Base-by-base conservation (phyloP, 108 stramenopile species). In the Cyclotella atomus region DNA sequence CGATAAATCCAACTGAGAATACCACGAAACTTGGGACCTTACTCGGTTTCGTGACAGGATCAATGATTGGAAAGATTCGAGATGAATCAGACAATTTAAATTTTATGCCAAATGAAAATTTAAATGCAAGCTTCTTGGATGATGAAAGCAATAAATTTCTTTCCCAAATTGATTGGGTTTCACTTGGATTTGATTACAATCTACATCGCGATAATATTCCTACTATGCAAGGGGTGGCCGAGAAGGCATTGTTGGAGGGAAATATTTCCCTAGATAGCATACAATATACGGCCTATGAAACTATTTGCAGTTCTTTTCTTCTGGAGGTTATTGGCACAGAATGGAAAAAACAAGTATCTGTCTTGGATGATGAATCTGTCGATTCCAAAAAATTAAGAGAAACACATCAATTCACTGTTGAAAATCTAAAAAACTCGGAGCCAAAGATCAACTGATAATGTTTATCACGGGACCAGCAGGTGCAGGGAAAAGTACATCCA, bases 401-500 rank as follows among this genome's bases (percentile, higher is more conserved):
- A n/a, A n/a, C n/a, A n/a, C n/a, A n/a, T n/a, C n/a, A n/a, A n/a
- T 1, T n/a, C 45, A 45, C n/a, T n/a, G 1, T 2, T 45, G 35
- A 23, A 62, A 62, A n/a, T n/a, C n/a, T n/a, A n/a, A n/a, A 53
- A 28, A 36, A 10, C 15, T 56, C n/a, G 57, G 43, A 25, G 69
- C 53, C 15, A 70, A 70, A 34, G 57, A 70, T 21, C 69, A 70
- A 25, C 35, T 70, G 32, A 23, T 70, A 12, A 69, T 57, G 55
- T 70, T 59, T 45, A 15, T 70, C 2, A 70, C 69, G 8, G 69
- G 69, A 35, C 69, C 69, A 27, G 69, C 56, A 29, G 69, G 69
- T 38, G 69, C 69, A 16, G 69, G 69, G 34, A 70, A 70, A 41
- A 70, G 56, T 35, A 70, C 56, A 57, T 33, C 57, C 23, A 35